These are phyloP conservation scores for Mycena rosella DNA, from an alignment of 768 basidiomycete genomes.

Conservation along the genomic window DNA sequence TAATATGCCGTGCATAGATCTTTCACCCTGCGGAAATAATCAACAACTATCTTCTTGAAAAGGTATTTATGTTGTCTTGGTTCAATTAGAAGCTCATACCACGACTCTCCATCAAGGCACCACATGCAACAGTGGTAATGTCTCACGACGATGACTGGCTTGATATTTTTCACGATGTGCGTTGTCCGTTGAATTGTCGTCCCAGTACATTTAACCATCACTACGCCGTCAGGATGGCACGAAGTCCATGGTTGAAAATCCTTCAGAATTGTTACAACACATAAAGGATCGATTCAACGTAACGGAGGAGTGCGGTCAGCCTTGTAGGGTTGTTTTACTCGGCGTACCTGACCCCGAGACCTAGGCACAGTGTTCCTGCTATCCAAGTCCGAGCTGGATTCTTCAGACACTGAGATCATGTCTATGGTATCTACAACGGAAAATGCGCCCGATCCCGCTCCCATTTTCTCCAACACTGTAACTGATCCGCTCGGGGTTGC, in stretches of 20 bases:
- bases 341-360: no score
- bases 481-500: no score
- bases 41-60: constrained; percentile 7
- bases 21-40: constrained; percentile 11
- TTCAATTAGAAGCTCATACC: not conserved
- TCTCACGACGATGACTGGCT: constrained; percentile 19
- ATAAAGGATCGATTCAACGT: constrained; percentile 1
- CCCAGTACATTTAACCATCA: not conserved
- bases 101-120: not conserved
- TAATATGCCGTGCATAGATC: not conserved
- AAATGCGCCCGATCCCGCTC: no score
- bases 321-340: no score
- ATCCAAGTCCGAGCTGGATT: no score
- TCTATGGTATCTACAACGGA: no score
- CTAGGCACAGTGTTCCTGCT: no score
- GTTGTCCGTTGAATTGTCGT: not conserved
- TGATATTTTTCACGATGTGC: constrained; percentile 10
- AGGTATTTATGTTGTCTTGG: not conserved
- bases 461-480: no score
- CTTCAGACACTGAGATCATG: no score
- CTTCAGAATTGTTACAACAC: not conserved
- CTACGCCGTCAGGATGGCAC: not conserved
- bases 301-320: constrained; percentile 2
- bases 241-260: no score
- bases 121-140: constrained; percentile 6